Base-by-base conservation (phyloP, 139 green algal species). In the Picochlorum sp. region DNA sequence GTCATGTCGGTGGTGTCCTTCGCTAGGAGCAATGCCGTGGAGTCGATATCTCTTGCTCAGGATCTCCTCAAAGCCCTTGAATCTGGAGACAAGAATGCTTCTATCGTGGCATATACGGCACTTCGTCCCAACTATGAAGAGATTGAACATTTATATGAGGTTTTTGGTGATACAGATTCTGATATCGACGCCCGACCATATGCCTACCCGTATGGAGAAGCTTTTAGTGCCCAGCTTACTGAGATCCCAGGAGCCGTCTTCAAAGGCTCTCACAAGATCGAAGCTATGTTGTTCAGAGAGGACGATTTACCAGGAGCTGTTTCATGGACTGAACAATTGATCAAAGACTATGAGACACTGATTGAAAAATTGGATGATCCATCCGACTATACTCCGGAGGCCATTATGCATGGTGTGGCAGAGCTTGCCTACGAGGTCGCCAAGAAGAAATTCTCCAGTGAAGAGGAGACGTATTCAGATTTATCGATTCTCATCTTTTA, bases 381-480 rank as follows among this genome's bases (percentile, higher is more conserved):
- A 18, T 18, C n/a, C 16, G 20, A 59, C 20, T 59, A 59, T 30
- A 34, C 52, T 59, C 59, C 26, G 10, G 13, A 72, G 10, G 16
- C n/a, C 16, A 66, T 55, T 24, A 45, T 55, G 21, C 21, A 26
- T 28, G 52, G 52, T 28, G 16, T 71, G 67, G 69, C 31, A 31
- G 49, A 66, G n/a, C 41, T 76, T 60, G 55, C 69, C 4, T 37
- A 16, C 44, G 69, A 76, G 63, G 67, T 70, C 9, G 64, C 69
- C 20, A 57, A 54, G n/a, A 77, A 77, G 67, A 77, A 77, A 20
- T 52, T 77, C 59, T 66, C 45, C 18, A 66, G 47, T 20, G 71
- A 77, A 58, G 71, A 77, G 34, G 71, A 77, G 71, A 77, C 71
- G 11, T 77, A 56, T 31, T 50, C 15, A 6, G 71, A 77, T 58